Evolutionary conservation across 371 early-diverging fungal genomes (phyloP).

Genomic region (Funneliformis caledonium): DNA sequence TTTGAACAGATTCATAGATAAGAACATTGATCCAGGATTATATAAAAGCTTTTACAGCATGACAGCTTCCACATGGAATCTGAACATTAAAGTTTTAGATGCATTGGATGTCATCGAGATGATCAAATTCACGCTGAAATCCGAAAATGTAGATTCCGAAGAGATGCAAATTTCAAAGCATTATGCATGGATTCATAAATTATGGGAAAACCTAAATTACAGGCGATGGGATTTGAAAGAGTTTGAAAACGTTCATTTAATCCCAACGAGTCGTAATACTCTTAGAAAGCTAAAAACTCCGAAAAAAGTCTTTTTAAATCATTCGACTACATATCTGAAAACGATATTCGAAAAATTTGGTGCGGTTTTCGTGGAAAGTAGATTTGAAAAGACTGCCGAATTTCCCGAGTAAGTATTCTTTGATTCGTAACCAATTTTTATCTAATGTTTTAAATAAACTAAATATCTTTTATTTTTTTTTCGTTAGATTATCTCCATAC

Average conservation of each 20-base stretch:
- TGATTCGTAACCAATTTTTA: not conserved
- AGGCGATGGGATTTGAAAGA: not conserved
- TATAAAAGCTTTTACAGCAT: not conserved
- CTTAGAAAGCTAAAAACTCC: slow-evolving; percentile 2
- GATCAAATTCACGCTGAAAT: not conserved
- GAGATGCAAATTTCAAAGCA: not conserved
- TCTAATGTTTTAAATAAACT: not conserved
- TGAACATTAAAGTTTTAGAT: slow-evolving; percentile 5
- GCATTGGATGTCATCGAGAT: not conserved
- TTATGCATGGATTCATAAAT: not conserved
- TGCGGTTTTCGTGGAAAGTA: not conserved
- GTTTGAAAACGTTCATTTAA: slow-evolving; percentile 11
- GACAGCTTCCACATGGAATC: not conserved
- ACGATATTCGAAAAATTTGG: slow-evolving; percentile 3
- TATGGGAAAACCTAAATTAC: not conserved
- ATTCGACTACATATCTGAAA: too few relatives aligned
- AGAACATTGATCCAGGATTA: not conserved
- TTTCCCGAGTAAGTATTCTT: not conserved
- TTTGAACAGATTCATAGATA: slow-evolving; percentile 5
- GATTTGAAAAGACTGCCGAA: not conserved
- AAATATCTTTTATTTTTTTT: not conserved
- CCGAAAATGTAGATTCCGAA: not conserved
- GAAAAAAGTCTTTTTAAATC: slow-evolving; percentile 1
- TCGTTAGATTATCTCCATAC: not conserved
- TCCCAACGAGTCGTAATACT: slow-evolving; percentile 11